Evolutionary conservation across 208 protist species (phyloP), one percentile per base, ranked within the genome.

Genomic region (Trypanosoma platydactyli): DNA sequence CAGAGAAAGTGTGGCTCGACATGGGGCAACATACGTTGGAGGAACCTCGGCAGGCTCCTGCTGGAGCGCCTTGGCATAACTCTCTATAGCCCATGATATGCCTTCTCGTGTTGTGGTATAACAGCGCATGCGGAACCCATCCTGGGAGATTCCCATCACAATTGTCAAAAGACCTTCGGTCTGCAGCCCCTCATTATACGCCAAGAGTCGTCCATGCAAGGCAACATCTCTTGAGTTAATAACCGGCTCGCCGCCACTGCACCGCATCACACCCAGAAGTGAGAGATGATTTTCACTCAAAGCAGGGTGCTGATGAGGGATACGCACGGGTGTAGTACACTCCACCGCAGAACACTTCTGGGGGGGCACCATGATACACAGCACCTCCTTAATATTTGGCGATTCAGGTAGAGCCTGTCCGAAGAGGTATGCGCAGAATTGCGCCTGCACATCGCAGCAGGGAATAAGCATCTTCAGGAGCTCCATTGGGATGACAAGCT

Each of bases 371-470:
- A 96, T 83, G 35, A 94, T 63, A 50, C 88, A 94, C 24, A 94
- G 68, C 22, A 96, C 88, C 68, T 96, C 84, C 58, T 94, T 94
- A 33, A 96, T 81, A 68, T 92, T 87, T 4, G 91, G 91, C 22
- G 86, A 72, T 51, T 88, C 82, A 6, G 91, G 82, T 41, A 96
- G 80, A 3, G 82, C 79, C 52, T 96, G 88, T 41, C 91, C 91
- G 68, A 96, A 93, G 45, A 94, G 72, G 70, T 94, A 94, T 16
- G 84, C 86, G 50, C 77, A 86, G 68, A 77, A 89, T 74, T 92
- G 86, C 42, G 89, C 83, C 60, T 90, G 83, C 24, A 94, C 88
- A 65, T 96, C 88, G 72, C 81, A 93, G 66, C 74, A 85, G 7
- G 77, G 77, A 53, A 93, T 79, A 60, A 94, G 63, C 49, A 91